phyloP scores from a whole-genome alignment of 257 asterid species.

The Gardenia jasminoides region DNA sequence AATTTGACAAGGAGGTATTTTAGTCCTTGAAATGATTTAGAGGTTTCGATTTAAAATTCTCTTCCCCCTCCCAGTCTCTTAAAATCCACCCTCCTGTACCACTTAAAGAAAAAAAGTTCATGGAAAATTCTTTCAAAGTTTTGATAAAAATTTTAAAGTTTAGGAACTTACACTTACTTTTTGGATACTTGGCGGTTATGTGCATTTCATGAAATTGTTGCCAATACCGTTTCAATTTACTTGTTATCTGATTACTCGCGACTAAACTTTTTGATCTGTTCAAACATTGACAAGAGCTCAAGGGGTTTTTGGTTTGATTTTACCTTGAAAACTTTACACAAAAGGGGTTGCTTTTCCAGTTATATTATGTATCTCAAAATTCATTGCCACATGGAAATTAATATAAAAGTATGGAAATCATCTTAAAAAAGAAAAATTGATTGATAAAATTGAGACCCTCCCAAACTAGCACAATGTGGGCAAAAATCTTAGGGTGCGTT shows the following conservation, averaged over 20 bases:
- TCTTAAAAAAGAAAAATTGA: neutral
- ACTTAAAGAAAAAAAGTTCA: neutral
- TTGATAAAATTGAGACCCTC: neutral
- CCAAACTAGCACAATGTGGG: neutral
- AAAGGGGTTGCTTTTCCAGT: neutral
- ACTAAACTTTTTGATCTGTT: too few species aligned
- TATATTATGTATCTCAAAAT: neutral
- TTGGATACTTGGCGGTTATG: neutral
- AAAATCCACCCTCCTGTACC: too few species aligned
- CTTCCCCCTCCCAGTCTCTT: too few species aligned
- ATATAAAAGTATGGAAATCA: neutral
- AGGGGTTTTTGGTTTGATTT: neutral
- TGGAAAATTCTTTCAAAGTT: neutral
- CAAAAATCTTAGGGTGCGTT: too few species aligned
- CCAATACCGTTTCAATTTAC: neutral
- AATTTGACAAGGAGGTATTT: too few species aligned
- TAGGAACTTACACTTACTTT: neutral
- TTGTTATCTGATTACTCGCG: neutral
- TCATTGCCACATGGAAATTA: neutral
- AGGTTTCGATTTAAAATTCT: too few species aligned
- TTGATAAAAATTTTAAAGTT: too few species aligned
- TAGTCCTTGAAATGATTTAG: too few species aligned
- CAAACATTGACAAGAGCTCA: too few species aligned
- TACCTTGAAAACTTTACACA: neutral
- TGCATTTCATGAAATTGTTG: neutral